Evolutionary conservation across 208 protist species (phyloP).

Genomic region (Crithidia thermophila): DNA sequence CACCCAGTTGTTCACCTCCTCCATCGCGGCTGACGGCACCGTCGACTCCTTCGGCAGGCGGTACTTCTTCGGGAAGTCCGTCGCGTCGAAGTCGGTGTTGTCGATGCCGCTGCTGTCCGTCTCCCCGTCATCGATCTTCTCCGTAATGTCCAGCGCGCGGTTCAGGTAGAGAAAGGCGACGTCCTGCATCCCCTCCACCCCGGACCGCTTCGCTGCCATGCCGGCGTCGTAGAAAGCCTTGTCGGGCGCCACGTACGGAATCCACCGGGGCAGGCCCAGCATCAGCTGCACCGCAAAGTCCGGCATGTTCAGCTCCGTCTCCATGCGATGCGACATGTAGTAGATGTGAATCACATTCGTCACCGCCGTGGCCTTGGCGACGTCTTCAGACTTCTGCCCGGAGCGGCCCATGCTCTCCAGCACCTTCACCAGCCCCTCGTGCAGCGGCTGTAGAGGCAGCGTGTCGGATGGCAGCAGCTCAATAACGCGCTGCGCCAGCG

Average conservation of each 20-base stretch:
- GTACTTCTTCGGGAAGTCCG: constrained; percentile 91
- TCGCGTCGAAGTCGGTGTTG: constrained; percentile 89
- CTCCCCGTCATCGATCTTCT: constrained; percentile 93
- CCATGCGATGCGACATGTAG: constrained; percentile 68
- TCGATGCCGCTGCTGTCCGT: constrained; percentile 77
- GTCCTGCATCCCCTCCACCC: constrained; percentile 53
- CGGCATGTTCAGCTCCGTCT: constrained; percentile 56
- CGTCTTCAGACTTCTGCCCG: constrained; percentile 83
- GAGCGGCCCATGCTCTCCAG: constrained; percentile 73
- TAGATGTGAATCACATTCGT: constrained; percentile 86
- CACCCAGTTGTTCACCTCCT: constrained; percentile 93
- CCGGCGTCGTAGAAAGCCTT: constrained; percentile 97
- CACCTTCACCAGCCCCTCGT: constrained; percentile 67
- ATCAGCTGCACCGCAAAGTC: constrained; percentile 88
- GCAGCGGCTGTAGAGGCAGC: constrained; percentile 51
- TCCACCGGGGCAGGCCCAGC: constrained; percentile 92
- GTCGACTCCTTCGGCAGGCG: constrained; percentile 62
- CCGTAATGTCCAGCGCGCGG: constrained; percentile 94
- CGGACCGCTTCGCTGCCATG: constrained; percentile 80
- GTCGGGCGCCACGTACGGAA: constrained; percentile 91
- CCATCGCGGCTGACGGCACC: constrained; percentile 53
- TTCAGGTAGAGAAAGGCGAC: constrained; percentile 96
- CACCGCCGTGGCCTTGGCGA: constrained; percentile 69
- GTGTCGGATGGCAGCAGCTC: constrained; percentile 43
- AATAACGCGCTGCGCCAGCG: constrained; percentile 61